Conservation (phyloP, 495 filamentous ascomycete genomes). For the Saxispiralis lemnorum region DNA sequence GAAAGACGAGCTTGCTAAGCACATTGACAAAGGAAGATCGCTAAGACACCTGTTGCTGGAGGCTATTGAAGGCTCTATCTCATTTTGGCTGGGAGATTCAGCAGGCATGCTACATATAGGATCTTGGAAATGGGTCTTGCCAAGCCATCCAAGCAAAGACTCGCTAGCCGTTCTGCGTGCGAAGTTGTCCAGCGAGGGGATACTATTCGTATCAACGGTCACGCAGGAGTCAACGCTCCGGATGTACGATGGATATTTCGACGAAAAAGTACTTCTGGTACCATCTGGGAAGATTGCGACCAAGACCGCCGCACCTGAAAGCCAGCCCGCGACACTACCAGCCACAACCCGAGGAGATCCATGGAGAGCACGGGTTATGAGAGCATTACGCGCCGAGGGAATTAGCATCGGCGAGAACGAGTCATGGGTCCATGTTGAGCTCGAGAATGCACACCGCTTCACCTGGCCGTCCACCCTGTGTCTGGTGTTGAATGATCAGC, state of each 20-base stretch:
- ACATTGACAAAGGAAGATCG: background rate
- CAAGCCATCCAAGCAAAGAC: background rate
- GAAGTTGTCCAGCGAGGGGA: background rate
- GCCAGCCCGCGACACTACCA: background rate
- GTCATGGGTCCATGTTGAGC: conserved; percentile 2
- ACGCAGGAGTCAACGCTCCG: too few relatives aligned
- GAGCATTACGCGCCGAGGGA: background rate
- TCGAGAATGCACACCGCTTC: background rate
- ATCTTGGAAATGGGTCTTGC: conserved; percentile 3
- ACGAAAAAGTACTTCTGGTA: too few relatives aligned
- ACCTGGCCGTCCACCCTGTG: conserved; percentile 1
- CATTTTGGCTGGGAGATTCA: background rate
- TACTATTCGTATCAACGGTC: background rate
- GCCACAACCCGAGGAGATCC: background rate
- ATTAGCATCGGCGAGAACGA: background rate
- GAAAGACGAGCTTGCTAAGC: background rate
- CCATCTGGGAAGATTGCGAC: too few relatives aligned
- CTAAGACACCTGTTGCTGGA: conserved; percentile 5
- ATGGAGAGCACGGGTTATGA: background rate
- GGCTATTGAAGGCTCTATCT: conserved; percentile 4
- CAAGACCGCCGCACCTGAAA: background rate
- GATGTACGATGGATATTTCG: too few relatives aligned
- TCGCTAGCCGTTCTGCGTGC: background rate
- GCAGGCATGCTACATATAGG: background rate
- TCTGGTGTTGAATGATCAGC: background rate